These are phyloP conservation scores for Pichia thaimueangensis DNA, from an alignment of 805 yeast species.

Conservation along the genomic window DNA sequence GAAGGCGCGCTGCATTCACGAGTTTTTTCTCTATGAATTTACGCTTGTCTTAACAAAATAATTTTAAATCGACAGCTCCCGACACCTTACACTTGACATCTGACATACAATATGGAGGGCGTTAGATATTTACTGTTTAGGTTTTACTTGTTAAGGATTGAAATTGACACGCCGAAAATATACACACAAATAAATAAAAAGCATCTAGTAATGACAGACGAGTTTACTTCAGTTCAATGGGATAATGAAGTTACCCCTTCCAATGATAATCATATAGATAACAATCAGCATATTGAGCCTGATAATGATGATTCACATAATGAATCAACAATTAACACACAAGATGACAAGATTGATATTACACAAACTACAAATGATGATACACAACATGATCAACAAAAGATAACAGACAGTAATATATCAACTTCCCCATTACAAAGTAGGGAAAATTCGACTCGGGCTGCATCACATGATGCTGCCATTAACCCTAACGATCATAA, in stretches of 20 bases:
- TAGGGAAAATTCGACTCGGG: neutral
- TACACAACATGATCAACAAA: too few relatives aligned
- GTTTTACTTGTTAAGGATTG: too few relatives aligned
- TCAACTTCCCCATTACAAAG: neutral
- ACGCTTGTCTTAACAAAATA: too few relatives aligned
- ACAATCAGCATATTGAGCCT: neutral
- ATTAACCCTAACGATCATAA: too few relatives aligned
- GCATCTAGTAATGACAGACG: conserved; percentile 34
- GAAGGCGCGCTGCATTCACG: too few relatives aligned
- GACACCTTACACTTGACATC: too few relatives aligned
- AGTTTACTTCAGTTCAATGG: conserved; percentile 54
- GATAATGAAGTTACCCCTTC: conserved; percentile 24
- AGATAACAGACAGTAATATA: too few relatives aligned
- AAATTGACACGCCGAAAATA: too few relatives aligned
- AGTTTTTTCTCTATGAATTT: too few relatives aligned
- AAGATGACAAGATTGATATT: neutral
- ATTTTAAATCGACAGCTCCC: too few relatives aligned
- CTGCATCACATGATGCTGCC: conserved; percentile 3
- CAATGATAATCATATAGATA: neutral
- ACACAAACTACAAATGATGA: neutral
- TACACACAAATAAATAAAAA: neutral
- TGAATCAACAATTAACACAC: neutral
- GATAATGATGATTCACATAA: neutral
- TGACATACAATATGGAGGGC: too few relatives aligned
- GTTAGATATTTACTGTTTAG: too few relatives aligned